phyloP scores from a whole-genome alignment of 2,329 filamentous ascomycete genomes.

The Fusarium piperis region DNA sequence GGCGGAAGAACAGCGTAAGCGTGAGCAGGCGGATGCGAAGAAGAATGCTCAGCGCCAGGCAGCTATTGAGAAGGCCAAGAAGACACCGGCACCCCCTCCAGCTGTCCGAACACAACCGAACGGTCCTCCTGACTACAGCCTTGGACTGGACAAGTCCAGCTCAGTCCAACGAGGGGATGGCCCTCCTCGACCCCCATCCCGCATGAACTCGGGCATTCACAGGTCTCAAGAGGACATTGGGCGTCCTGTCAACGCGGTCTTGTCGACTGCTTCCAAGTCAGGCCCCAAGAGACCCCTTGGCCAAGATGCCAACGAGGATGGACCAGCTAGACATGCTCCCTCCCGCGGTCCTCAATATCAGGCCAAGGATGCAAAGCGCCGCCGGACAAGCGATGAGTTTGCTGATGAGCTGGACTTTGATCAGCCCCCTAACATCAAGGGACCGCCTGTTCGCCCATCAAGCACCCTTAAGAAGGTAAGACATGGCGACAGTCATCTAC shows the following conservation, averaged over 20 bases:
- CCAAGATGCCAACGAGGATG: constrained; percentile 67
- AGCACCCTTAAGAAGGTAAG: constrained; percentile 74
- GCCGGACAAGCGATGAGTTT: constrained; percentile 78
- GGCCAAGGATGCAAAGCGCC: constrained; percentile 78
- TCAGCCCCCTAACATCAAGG: constrained; percentile 72
- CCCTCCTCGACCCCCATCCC: constrained; percentile 61
- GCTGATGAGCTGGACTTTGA: constrained; percentile 71
- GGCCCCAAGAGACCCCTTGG: constrained; percentile 76
- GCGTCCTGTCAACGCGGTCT: constrained; percentile 67
- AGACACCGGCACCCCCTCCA: constrained; percentile 70
- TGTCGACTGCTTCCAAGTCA: constrained; percentile 71
- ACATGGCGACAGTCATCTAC: neutral
- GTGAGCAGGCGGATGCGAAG: constrained; percentile 71
- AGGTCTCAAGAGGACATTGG: constrained; percentile 67
- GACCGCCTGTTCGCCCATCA: constrained; percentile 85
- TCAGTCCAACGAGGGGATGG: constrained; percentile 45
- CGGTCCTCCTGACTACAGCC: constrained; percentile 58
- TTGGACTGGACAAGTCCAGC: constrained; percentile 43
- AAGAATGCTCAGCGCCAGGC: constrained; percentile 70
- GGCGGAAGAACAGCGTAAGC: constrained; percentile 70
- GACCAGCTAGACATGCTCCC: constrained; percentile 55
- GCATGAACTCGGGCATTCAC: constrained; percentile 64
- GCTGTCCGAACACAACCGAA: constrained; percentile 65
- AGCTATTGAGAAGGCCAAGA: constrained; percentile 71
- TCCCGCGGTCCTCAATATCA: constrained; percentile 71